phyloP scores from a whole-genome alignment of 2,329 filamentous ascomycete species.

The Escovopsis weberi region DNA sequence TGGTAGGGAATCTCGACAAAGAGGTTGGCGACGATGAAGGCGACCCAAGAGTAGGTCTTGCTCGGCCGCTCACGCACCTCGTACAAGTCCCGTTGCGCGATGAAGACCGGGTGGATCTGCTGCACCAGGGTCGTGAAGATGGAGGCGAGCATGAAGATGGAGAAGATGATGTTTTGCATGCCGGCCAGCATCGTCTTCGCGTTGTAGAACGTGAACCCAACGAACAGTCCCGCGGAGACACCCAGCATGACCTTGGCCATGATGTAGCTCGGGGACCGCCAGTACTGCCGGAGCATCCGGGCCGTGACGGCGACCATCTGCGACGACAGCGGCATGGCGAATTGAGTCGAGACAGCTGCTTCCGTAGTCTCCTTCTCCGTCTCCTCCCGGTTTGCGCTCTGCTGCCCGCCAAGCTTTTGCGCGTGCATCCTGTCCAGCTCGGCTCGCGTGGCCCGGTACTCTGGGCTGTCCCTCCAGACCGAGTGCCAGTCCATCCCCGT shows the following conservation, averaged over 20 bases:
- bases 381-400: no score
- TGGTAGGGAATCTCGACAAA: constrained; percentile 61
- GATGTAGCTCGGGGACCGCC: constrained; percentile 66
- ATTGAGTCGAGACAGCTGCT: constrained; percentile 28
- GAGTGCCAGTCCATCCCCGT: constrained; percentile 45
- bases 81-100: constrained; percentile 59
- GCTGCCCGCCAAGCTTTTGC: constrained; percentile 22
- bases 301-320: constrained; percentile 52
- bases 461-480: constrained; percentile 45
- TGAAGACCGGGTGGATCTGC: constrained; percentile 62
- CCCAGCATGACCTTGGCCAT: constrained; percentile 55
- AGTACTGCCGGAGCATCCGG: constrained; percentile 71
- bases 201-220: constrained; percentile 58
- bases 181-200: constrained; percentile 43
- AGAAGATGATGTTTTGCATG: constrained; percentile 62
- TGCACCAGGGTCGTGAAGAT: constrained; percentile 59
- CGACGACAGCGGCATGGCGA: constrained; percentile 56
- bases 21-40: constrained; percentile 58
- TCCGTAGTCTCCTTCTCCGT: no score
- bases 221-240: constrained; percentile 49
- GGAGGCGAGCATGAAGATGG: constrained; percentile 60
- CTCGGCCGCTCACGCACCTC: constrained; percentile 63
- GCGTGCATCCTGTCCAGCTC: constrained; percentile 52
- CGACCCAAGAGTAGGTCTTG: constrained; percentile 63
- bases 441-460: constrained; percentile 34